Evolutionary conservation across 495 filamentous ascomycete species (phyloP).

Genomic region (Penicillium bovifimosum): DNA sequence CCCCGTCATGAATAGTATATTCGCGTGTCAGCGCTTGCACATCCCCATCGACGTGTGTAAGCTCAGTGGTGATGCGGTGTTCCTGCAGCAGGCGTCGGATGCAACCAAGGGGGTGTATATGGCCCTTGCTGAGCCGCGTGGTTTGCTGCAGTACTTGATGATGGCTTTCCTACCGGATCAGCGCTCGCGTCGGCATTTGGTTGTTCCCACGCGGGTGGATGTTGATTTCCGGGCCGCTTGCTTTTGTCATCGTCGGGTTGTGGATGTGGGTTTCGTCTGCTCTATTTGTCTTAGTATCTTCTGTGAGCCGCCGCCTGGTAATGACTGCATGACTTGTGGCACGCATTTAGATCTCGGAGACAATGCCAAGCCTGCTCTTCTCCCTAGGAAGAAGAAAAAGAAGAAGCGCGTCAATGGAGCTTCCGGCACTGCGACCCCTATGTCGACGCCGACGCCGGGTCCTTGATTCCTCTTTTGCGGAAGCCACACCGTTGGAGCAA

Average conservation of each 20-base stretch:
- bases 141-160: conserved; percentile 87
- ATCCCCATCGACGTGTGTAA: conserved; percentile 90
- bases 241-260: conserved; percentile 88
- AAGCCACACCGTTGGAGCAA: too few relatives aligned
- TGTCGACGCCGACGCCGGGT: conserved; percentile 39
- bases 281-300: conserved; percentile 90
- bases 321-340: conserved; percentile 84
- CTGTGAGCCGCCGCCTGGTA: conserved; percentile 58
- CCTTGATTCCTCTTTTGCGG: conserved; percentile 19
- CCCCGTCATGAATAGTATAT: conserved; percentile 95
- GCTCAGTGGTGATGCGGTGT: conserved; percentile 79
- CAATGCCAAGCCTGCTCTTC: conserved; percentile 67
- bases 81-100: conserved; percentile 89
- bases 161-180: conserved; percentile 85
- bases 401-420: conserved; percentile 49
- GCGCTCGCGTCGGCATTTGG: conserved; percentile 55
- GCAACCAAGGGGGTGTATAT: conserved; percentile 87
- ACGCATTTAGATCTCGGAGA: conserved; percentile 71
- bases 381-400: conserved; percentile 69
- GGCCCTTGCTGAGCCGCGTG: conserved; percentile 56
- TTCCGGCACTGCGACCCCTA: conserved; percentile 38
- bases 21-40: conserved; percentile 76
- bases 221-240: conserved; percentile 97
- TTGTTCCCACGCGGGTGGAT: conserved; percentile 72
- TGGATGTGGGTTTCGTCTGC: conserved; percentile 92